Evolutionary conservation across 805 yeast species (phyloP), one percentile per base, ranked within the genome.

Genomic region (Metschnikowia kofuensis): DNA sequence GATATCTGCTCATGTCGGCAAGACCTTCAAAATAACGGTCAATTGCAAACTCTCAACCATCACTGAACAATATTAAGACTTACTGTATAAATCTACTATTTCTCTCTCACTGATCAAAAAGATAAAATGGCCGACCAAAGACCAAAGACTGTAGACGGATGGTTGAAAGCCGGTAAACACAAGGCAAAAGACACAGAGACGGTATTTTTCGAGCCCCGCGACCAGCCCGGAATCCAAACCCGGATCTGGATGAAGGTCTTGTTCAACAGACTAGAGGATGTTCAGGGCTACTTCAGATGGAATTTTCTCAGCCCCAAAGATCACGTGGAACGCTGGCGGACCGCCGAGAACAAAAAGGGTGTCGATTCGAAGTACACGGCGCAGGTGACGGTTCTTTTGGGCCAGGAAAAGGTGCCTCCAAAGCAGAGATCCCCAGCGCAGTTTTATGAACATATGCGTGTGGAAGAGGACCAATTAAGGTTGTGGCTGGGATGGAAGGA

Each of bases 221-320:
- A 10, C 12, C 35, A 8, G 13, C 43, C 48, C 29, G 48, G 26
- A 15, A 11, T 28, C 9, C 26, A 14, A 13, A 39, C 43, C 15
- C 28, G 30, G 16, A 39, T 44, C 7, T 15, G 29, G n/a, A 43
- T 38, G 29, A 38, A 28, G n/a, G 43, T 39, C 6, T 29, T 34
- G 13, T 44, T 38, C 16, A 30, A 44, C 34, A 13, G 32, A 15
- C 26, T 10, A n/a, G 43, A 44, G 7, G 43, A 39, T 37, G 48
- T 14, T 10, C 43, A 44, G 16, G 9, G 48, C 13, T 44, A 44
- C 16, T 44, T 39, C 38, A 32, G 43, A 35, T 44, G 48, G 48
- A 44, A 27, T 13, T 37, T 44, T 35, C 43, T 37, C 29, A 32
- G 43, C 12, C 27, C 41, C 11, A 42, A 39, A 10, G 48, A 37